Percentiles rank a stretch among this genome's conserved stretches.
Evolutionary conservation across 2,329 filamentous ascomycete species (phyloP).

Genomic region (Penicillium palitans): DNA sequence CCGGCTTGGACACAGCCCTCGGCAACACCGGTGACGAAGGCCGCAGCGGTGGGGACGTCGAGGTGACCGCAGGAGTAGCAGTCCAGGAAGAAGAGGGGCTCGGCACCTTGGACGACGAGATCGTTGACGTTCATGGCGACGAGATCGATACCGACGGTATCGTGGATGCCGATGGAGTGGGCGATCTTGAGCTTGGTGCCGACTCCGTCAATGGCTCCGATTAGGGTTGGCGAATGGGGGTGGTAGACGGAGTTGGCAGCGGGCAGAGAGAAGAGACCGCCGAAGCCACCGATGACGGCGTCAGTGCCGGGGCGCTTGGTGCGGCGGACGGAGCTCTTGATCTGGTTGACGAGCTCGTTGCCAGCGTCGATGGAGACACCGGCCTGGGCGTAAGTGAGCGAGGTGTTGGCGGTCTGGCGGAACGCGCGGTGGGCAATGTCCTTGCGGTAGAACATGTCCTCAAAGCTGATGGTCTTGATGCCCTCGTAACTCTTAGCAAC

Average conservation of each 20-base stretch:
- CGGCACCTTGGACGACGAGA: slow-evolving; percentile 90
- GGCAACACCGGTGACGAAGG: slow-evolving; percentile 90
- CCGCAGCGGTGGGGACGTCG: slow-evolving; percentile 71
- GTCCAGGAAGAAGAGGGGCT: slow-evolving; percentile 94
- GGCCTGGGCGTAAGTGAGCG: slow-evolving; percentile 85
- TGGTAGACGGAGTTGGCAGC: slow-evolving; percentile 70
- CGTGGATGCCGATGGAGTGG: slow-evolving; percentile 82
- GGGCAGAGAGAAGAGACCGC: slow-evolving; percentile 78
- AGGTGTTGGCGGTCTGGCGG: slow-evolving; percentile 35
- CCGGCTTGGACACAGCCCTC: slow-evolving; percentile 80
- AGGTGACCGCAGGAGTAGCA: slow-evolving; percentile 95
- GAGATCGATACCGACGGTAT: slow-evolving; percentile 93
- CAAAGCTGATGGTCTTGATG: slow-evolving; percentile 75
- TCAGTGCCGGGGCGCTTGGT: slow-evolving; percentile 85
- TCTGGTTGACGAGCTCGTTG: slow-evolving; percentile 86
- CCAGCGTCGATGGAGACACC: slow-evolving; percentile 94
- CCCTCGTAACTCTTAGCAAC: slow-evolving; percentile 86
- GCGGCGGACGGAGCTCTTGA: slow-evolving; percentile 84
- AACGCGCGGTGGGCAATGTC: slow-evolving; percentile 79
- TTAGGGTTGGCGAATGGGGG: slow-evolving; percentile 71
- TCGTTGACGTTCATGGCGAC: slow-evolving; percentile 99
- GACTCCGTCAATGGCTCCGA: slow-evolving; percentile 94
- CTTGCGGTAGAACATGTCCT: slow-evolving; percentile 86
- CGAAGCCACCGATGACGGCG: slow-evolving; percentile 92
- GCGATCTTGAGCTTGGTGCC: slow-evolving; percentile 97